Conservation (phyloP, 1,139 yeast genomes). For the Meyerozyma carpophila region DNA sequence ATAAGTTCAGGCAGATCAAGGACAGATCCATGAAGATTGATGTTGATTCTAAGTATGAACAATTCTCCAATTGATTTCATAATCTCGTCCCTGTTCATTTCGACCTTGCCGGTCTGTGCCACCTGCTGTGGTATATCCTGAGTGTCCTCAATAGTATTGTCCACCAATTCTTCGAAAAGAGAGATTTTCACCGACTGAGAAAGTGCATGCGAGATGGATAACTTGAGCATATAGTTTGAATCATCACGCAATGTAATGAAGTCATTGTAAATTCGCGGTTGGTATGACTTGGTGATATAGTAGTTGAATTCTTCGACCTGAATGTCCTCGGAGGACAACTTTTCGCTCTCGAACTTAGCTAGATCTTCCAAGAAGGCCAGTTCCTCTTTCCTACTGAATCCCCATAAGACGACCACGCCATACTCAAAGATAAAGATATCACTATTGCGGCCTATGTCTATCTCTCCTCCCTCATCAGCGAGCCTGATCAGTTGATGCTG, state of each 20-base stretch:
- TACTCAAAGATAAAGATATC: constrained; percentile 89
- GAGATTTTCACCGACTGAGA: constrained; percentile 94
- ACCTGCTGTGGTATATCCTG: constrained; percentile 95
- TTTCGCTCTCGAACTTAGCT: constrained; percentile 86
- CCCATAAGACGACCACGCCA: constrained; percentile 96
- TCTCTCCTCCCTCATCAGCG: constrained; percentile 94
- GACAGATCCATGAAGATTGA: constrained; percentile 91
- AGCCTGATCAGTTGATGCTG: constrained; percentile 53
- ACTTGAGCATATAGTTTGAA: constrained; percentile 80
- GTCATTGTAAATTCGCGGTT: constrained; percentile 92
- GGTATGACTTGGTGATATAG: constrained; percentile 87
- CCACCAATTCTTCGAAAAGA: constrained; percentile 88
- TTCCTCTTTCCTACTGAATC: constrained; percentile 81
- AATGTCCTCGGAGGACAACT: constrained; percentile 82
- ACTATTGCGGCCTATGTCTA: constrained; percentile 71
- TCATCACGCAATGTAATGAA: constrained; percentile 90
- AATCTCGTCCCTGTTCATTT: constrained; percentile 88
- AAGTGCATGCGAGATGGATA: constrained; percentile 85
- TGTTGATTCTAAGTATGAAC: constrained; percentile 83
- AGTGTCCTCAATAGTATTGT: constrained; percentile 93
- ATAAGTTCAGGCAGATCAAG: constrained; percentile 93
- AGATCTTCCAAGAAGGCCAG: constrained; percentile 75
- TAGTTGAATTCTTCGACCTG: constrained; percentile 93
- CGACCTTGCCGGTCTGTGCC: constrained; percentile 90
- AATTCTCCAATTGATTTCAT: constrained; percentile 96